Conservation (phyloP, 192 early-diverging fungal species). For the Lobosporangium transversale region DNA sequence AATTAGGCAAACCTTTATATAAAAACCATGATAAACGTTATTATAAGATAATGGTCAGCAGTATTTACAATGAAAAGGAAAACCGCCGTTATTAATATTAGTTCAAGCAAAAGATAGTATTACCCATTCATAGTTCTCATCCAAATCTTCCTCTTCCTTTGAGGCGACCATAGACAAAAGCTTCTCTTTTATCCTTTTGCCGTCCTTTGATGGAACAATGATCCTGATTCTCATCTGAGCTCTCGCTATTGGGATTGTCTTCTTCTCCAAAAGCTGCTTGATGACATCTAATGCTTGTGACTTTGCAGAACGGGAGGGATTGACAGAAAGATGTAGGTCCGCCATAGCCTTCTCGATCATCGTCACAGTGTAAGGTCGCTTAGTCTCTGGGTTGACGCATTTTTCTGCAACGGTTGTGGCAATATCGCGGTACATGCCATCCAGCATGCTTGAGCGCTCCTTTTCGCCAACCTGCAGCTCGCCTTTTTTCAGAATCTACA, state of each 20-base stretch:
- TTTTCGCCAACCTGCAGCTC: slow-evolving; percentile 97
- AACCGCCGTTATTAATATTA: too few relatives aligned
- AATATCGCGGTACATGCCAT: slow-evolving; percentile 88
- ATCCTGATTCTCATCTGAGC: slow-evolving; percentile 94
- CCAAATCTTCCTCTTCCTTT: slow-evolving; percentile 82
- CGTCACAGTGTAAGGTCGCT: slow-evolving; percentile 93
- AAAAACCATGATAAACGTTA: slow-evolving; percentile 16
- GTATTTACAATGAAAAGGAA: too few relatives aligned
- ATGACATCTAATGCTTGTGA: slow-evolving; percentile 96
- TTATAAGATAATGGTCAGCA: too few relatives aligned
- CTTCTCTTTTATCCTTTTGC: slow-evolving; percentile 87
- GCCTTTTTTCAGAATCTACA: slow-evolving; percentile 91
- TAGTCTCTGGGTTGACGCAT: slow-evolving; percentile 95
- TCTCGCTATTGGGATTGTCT: slow-evolving; percentile 89
- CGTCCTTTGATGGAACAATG: slow-evolving; percentile 84
- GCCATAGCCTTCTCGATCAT: slow-evolving; percentile 99
- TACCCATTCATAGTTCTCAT: slow-evolving; percentile 88
- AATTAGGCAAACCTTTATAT: slow-evolving; percentile 76
- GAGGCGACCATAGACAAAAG: slow-evolving; percentile 66
- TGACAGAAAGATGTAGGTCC: slow-evolving; percentile 92
- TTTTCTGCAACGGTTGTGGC: slow-evolving; percentile 95
- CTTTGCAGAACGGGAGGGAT: slow-evolving; percentile 89
- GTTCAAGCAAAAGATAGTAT: slow-evolving; percentile 10
- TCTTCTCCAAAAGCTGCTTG: slow-evolving; percentile 88
- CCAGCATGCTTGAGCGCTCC: slow-evolving; percentile 89